Base-by-base conservation (phyloP, 192 early-diverging fungal genomes). In the Coemansia sp. region DNA sequence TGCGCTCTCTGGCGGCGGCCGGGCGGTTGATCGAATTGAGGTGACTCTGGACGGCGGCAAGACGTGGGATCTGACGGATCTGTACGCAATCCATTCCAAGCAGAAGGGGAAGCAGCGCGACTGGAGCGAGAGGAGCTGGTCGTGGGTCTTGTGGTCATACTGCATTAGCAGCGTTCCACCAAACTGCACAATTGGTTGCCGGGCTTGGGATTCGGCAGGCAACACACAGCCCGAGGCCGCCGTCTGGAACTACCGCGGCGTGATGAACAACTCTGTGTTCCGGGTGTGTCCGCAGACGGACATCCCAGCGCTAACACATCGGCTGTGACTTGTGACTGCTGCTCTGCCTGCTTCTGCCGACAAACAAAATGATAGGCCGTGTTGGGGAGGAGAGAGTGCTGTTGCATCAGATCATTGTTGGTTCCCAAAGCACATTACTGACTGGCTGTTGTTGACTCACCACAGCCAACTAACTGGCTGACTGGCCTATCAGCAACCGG, bases 131-230 rank as follows among this genome's bases (percentile, higher is more conserved):
- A 63, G 65, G 68, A 84, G 82, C 32, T 97, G 94, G 93, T 87
- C 92, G 41, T 95, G 95, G 95, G 90, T 89, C 32, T 76, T 91
- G 45, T 97, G 93, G 93, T 82, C 90, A 41, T 90, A 83, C 42
- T 66, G 67, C 36, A 82, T 95, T 19, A 55, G 77, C 51, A 68
- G 64, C 40, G 69, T 80, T 42, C 51, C 69, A 10, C 37, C 59
- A 18, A 62, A 76, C 63, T 77, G 88, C 67, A 71, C 88, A 57
- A 79, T 97, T 56, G 61, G 72, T 7, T 90, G 89, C 61, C 88
- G 94, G 40, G 95, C 95, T 10, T 91, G 94, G 66, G 95, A 97
- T 71, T 84, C 87, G 10, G 78, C 86, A 26, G 94, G 94, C 67
- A 97, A 97, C 70, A 89, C 90, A 61, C 95, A 97, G 77, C 95